These are phyloP conservation scores for Penicillium waksmanii DNA, from an alignment of 495 filamentous ascomycete genomes.

Conservation along the genomic window DNA sequence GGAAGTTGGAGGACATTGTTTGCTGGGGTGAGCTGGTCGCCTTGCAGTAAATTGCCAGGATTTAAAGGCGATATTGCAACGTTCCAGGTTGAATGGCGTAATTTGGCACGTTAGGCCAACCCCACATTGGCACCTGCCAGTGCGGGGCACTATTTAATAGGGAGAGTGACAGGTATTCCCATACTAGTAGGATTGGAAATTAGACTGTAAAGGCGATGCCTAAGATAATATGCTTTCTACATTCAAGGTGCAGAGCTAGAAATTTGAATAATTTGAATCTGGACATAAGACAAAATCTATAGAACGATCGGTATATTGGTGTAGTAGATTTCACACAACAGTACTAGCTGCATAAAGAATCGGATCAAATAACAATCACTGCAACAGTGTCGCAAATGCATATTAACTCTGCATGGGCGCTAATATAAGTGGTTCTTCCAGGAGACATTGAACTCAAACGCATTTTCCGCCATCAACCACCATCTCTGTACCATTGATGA, in stretches of 20 bases:
- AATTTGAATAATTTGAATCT: too few relatives aligned
- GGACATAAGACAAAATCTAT: too few relatives aligned
- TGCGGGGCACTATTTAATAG: too few relatives aligned
- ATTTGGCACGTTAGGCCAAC: neutral
- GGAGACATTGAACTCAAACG: constrained; percentile 20
- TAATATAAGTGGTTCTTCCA: neutral
- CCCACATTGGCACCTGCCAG: too few relatives aligned
- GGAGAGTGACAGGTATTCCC: too few relatives aligned
- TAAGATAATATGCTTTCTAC: too few relatives aligned
- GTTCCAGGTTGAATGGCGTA: neutral
- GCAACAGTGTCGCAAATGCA: neutral
- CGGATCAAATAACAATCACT: neutral
- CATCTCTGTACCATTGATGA: constrained; percentile 66
- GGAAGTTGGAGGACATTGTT: constrained; percentile 51
- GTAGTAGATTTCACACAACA: neutral
- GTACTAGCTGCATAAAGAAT: neutral
- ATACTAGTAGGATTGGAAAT: too few relatives aligned
- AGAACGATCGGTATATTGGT: too few relatives aligned
- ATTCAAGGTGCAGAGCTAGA: too few relatives aligned
- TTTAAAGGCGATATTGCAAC: neutral
- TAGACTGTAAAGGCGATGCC: too few relatives aligned
- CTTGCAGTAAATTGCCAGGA: neutral
- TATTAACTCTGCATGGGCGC: neutral
- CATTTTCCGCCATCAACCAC: constrained; percentile 44
- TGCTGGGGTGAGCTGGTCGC: neutral